These are phyloP conservation scores for Avena atlantica DNA, from an alignment of 176 grass and related monocot species.

Conservation along the genomic window DNA sequence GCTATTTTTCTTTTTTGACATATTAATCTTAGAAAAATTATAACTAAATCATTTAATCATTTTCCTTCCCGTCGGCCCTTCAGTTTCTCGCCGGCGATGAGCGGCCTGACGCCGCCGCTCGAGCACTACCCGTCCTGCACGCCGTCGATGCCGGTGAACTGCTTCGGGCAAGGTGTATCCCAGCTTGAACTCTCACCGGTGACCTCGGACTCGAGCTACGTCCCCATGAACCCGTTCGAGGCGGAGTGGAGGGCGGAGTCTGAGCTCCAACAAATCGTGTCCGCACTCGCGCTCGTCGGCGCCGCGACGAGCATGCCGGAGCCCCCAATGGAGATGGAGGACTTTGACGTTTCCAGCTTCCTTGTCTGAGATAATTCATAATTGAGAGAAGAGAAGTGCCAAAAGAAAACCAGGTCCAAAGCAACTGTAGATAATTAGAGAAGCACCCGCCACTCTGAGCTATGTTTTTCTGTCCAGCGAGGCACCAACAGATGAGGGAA, in stretches of 20 bases:
- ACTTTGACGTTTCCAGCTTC: slow-evolving; percentile 15
- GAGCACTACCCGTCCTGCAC: slow-evolving; percentile 43
- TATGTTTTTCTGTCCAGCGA: not conserved
- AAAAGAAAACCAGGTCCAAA: not conserved
- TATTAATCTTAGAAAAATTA: too few species aligned
- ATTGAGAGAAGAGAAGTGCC: not conserved
- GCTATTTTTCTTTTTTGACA: too few species aligned
- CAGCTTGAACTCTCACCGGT: slow-evolving; percentile 40
- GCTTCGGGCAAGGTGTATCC: slow-evolving; percentile 16
- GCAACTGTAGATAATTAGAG: not conserved
- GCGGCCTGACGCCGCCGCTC: not conserved
- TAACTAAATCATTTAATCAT: too few species aligned
- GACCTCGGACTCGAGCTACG: slow-evolving; percentile 57
- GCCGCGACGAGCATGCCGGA: slow-evolving; percentile 26
- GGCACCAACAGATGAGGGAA: not conserved
- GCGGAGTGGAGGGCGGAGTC: not conserved
- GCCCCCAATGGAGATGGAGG: not conserved
- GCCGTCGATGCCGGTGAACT: slow-evolving; percentile 35
- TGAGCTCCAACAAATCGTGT: slow-evolving; percentile 49
- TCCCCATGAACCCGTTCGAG: slow-evolving; percentile 27
- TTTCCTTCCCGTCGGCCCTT: not conserved
- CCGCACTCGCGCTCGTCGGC: slow-evolving; percentile 39
- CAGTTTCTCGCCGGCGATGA: slow-evolving; percentile 42
- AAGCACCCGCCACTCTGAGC: not conserved
- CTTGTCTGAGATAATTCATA: not conserved